Percentiles rank a stretch among this genome's conserved stretches.
Evolutionary conservation across 169 alveolate species (phyloP).

Genomic region (Cryptosporidium bovis): DNA sequence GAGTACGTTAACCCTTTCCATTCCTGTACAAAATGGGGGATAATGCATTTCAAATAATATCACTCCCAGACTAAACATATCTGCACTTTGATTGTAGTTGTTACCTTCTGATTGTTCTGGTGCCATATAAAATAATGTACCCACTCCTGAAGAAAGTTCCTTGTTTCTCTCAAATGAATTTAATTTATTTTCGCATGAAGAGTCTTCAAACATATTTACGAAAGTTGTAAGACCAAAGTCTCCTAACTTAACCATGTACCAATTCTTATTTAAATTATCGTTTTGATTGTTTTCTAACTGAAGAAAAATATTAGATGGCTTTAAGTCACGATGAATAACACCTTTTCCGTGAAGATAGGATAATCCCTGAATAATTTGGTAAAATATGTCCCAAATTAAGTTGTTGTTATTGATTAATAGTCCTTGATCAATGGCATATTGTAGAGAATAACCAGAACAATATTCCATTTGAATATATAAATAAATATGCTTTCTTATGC

Average conservation of each 20-base stretch:
- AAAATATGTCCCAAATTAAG: conserved; percentile 81
- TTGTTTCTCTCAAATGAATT: conserved; percentile 21
- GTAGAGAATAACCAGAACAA: conserved; percentile 84
- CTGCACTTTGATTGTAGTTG: conserved; percentile 84
- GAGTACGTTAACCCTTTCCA: conserved; percentile 81
- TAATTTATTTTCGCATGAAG: conserved; percentile 33
- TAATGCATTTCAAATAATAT: conserved; percentile 87
- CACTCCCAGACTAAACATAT: conserved; percentile 86
- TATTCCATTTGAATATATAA: conserved; percentile 86
- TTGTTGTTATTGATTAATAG: conserved; percentile 79
- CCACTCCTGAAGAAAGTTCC: conserved; percentile 78
- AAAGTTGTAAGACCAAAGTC: conserved; percentile 87
- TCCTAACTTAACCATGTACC: conserved; percentile 82
- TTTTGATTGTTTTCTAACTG: conserved; percentile 76
- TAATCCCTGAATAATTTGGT: conserved; percentile 86
- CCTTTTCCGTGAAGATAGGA: conserved; percentile 86
- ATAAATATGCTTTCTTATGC: conserved; percentile 77
- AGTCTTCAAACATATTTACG: conserved; percentile 73
- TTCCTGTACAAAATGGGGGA: conserved; percentile 84
- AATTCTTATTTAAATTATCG: conserved; percentile 11
- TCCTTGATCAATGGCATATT: conserved; percentile 81
- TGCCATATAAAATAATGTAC: conserved; percentile 86
- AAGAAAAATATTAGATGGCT: conserved; percentile 86
- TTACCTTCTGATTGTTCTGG: conserved; percentile 86
- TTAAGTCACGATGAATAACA: conserved; percentile 86